These are phyloP conservation scores for Plantago elongata DNA, from an alignment of 257 asterid genomes.

Conservation along the genomic window DNA sequence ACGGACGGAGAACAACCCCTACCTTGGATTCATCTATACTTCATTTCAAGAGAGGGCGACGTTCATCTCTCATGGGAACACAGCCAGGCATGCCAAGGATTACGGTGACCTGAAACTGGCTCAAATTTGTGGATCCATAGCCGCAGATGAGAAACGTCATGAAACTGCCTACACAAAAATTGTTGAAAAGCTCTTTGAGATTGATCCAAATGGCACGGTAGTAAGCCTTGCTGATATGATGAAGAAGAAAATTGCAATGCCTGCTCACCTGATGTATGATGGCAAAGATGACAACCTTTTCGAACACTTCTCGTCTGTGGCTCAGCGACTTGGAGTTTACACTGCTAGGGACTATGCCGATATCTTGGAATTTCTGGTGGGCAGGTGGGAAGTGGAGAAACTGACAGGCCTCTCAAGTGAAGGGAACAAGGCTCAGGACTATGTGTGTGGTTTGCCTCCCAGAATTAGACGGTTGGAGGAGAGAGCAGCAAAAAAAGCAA, in stretches of 20 bases:
- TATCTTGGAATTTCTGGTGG: slow-evolving; percentile 40
- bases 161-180: slow-evolving; percentile 59
- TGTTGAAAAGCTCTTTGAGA: slow-evolving; percentile 47
- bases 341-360: slow-evolving; percentile 61
- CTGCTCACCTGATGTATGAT: slow-evolving; percentile 56
- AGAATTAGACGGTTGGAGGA: slow-evolving; percentile 50
- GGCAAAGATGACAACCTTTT: slow-evolving; percentile 46
- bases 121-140: slow-evolving; percentile 54
- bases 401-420: slow-evolving; percentile 48
- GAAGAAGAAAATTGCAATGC: slow-evolving; percentile 60
- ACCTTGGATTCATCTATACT: slow-evolving; percentile 60
- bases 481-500: slow-evolving; percentile 44
- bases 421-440: slow-evolving; percentile 52
- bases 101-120: slow-evolving; percentile 51
- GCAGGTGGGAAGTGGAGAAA: slow-evolving; percentile 56
- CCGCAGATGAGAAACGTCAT: slow-evolving; percentile 60
- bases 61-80: slow-evolving; percentile 56
- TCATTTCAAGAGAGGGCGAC: slow-evolving; percentile 60
- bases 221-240: slow-evolving; percentile 49
- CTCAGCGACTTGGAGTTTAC: slow-evolving; percentile 51
- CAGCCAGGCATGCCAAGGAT: slow-evolving; percentile 55
- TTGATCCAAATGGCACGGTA: slow-evolving; percentile 45
- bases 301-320: slow-evolving; percentile 46
- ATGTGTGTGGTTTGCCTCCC: slow-evolving; percentile 42
- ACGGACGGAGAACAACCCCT: slow-evolving; percentile 53